Percentiles rank a stretch among this genome's conserved stretches.
These are phyloP conservation scores for Eustoma russellianum DNA, from an alignment of 257 asterid species.

Conservation along the genomic window DNA sequence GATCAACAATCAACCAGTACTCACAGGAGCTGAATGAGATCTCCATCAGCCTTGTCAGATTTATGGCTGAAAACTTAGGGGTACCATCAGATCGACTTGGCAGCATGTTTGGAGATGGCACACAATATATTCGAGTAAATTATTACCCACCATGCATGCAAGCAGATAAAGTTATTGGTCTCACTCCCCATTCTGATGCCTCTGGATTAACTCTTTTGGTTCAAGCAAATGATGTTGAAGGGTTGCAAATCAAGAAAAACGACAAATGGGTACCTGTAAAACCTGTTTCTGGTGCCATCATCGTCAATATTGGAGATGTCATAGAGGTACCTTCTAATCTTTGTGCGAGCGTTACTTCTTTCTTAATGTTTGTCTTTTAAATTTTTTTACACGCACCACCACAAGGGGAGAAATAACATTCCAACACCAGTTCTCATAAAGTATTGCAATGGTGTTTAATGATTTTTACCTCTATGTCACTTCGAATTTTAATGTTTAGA, in stretches of 20 bases:
- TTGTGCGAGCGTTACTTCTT: too few relatives aligned
- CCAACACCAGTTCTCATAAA: too few relatives aligned
- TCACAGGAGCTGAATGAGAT: constrained; percentile 17
- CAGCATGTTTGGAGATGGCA: constrained; percentile 17
- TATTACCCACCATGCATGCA: constrained; percentile 28
- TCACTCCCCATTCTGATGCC: constrained; percentile 32
- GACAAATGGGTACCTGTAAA: constrained; percentile 21
- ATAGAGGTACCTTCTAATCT: constrained; percentile 18
- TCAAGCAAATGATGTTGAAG: constrained; percentile 23
- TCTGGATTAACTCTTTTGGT: constrained; percentile 23
- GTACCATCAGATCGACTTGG: constrained; percentile 13
- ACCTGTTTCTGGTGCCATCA: constrained; percentile 21
- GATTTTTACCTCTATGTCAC: too few relatives aligned
- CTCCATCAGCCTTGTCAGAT: constrained; percentile 12
- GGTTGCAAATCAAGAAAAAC: constrained; percentile 25
- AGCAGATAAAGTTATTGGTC: constrained; percentile 28
- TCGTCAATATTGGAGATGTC: constrained; percentile 28
- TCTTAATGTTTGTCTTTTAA: too few relatives aligned
- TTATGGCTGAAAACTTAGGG: constrained; percentile 26
- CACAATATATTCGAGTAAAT: constrained; percentile 35
- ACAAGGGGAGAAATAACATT: too few relatives aligned
- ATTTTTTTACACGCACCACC: too few relatives aligned
- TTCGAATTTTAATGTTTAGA: too few relatives aligned
- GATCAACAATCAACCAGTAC: constrained; percentile 24
- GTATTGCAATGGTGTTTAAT: too few relatives aligned